phyloP scores from a whole-genome alignment of 208 protist species.

The Tritrichomonas foetus region DNA sequence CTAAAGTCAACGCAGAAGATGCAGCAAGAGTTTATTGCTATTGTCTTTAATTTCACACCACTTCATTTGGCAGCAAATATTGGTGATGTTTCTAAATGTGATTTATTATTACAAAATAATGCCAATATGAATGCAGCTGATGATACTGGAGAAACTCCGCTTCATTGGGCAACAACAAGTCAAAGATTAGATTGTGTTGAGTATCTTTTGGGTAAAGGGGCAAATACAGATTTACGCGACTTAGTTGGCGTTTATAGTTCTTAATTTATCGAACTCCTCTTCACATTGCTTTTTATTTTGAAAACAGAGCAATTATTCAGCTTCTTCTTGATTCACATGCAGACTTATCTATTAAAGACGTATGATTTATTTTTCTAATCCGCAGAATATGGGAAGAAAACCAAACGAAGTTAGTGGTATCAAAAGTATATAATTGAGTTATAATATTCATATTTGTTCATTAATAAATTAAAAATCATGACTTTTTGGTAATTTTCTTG shows the following conservation, averaged over 20 bases:
- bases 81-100: neutral
- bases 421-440: neutral
- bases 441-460: too few species aligned
- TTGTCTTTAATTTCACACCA: neutral
- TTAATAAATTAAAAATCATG: too few species aligned
- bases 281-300: slow-evolving; percentile 1
- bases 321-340: neutral
- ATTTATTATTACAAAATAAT: neutral
- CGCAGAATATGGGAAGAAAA: slow-evolving; percentile 26
- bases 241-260: neutral
- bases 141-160: slow-evolving; percentile 24
- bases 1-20: neutral
- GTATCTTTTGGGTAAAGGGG: neutral
- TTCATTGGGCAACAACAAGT: slow-evolving; percentile 9
- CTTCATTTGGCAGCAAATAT: neutral
- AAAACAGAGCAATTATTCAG: neutral
- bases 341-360: neutral
- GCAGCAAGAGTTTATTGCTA: neutral
- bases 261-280: neutral
- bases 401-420: neutral
- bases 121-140: slow-evolving; percentile 11
- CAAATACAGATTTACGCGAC: neutral
- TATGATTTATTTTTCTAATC: neutral
- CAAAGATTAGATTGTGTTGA: neutral
- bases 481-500: too few species aligned